Evolutionary conservation across 2,329 filamentous ascomycete genomes (phyloP), one percentile per base, ranked within the genome.

Genomic region (Penicillium palitans): DNA sequence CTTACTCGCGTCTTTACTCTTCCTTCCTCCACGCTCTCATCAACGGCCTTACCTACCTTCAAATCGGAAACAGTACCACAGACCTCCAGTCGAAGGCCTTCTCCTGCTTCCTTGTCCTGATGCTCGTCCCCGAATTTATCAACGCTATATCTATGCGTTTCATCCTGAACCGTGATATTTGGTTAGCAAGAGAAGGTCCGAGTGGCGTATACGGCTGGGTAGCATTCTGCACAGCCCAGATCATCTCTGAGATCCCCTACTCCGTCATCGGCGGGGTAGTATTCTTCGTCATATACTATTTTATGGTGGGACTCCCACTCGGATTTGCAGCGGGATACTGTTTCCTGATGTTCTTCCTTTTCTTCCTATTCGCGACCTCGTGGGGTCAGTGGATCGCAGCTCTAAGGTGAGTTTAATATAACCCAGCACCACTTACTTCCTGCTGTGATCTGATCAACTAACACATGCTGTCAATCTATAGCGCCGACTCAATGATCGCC

Each of bases 311-410:
- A 0, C 75, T 91, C 1, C 87, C 89, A 0, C 78, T 80, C 1
- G 83, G 87, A 35, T 82, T 84, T 33, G 80, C 84, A 0, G 82
- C 87, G 0, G 89, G 88, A 4, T 91, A 91, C 68, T 82, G 85
- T 7, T 92, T 87, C 75, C 73, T 91, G 21, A 90, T 92, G 87
- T 84, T 84, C 2, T 74, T 91, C 65, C 77, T 91, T 0, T 90
- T 91, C 75, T 90, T 86, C 76, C 72, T 91, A 2, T 91, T 90
- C 77, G 82, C 85, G 69, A 83, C 81, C 33, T 85, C 80, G 61
- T 91, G 86, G 89, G 90, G 88, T 15, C 89, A 90, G 70, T 91
- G 88, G 88, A 91, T 92, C 66, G 88, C 86, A 59, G 89, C 90
- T 1, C 88, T 90, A 44, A 73, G 72, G 71, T 73, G 87, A 90